Evolutionary conservation across 164 flowering plant genomes (phyloP).

Genomic region (Chloranthus sessilifolius): DNA sequence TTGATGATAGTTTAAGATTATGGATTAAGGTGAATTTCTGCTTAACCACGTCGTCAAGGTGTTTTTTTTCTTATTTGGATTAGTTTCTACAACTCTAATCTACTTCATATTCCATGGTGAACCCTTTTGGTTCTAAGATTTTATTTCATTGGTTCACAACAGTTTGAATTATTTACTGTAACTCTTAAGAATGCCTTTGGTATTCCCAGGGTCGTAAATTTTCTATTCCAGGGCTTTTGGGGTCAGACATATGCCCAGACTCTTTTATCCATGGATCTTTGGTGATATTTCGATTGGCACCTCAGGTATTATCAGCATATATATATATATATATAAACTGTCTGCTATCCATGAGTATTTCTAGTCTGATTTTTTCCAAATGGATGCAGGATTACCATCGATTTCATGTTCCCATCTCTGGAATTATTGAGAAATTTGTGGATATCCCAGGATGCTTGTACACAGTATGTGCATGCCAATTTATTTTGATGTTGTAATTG

Average conservation of each 20-base stretch:
- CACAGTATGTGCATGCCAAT: conserved; percentile 45
- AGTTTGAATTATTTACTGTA: no score
- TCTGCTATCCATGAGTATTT: not conserved
- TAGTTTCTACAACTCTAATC: no score
- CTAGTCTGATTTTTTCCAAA: not conserved
- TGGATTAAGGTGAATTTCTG: conserved; percentile 77
- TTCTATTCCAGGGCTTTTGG: conserved; percentile 86
- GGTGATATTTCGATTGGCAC: conserved; percentile 99
- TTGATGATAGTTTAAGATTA: conserved; percentile 67
- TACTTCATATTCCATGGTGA: no score
- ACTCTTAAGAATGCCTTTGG: no score
- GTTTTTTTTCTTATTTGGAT: no score
- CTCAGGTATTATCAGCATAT: conserved; percentile 54
- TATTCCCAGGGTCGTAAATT: conserved; percentile 72
- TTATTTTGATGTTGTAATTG: not conserved
- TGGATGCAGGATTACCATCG: conserved; percentile 89
- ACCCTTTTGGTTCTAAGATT: no score
- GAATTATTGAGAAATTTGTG: conserved; percentile 58
- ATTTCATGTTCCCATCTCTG: conserved; percentile 87
- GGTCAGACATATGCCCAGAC: conserved; percentile 42
- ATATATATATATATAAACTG: not conserved
- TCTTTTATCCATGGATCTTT: conserved; percentile 61
- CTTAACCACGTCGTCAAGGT: no score
- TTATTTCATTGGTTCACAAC: not conserved
- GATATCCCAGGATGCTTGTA: conserved; percentile 79